Evolutionary conservation across 2,329 filamentous ascomycete genomes (phyloP), one percentile per base, ranked within the genome.

Genomic region (Celoporthe dispersa): DNA sequence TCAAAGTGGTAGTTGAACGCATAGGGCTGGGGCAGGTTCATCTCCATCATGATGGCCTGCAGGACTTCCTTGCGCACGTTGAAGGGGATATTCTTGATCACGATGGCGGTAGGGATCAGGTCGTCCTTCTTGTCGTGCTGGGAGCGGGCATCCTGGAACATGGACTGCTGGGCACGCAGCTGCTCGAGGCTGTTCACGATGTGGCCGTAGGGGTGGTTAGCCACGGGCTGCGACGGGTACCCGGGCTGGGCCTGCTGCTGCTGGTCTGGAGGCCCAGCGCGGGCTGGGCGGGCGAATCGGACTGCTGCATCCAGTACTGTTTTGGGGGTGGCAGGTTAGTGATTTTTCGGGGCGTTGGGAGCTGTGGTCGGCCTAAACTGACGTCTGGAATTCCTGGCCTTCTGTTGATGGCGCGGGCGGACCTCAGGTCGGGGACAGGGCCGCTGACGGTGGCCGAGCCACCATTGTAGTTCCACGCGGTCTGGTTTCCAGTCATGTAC

Each of bases 1-100:
- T 99, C 96, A 78, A 99, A 99, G 81, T 99, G 96, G 78, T 99
- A 98, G 85, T 99, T 99, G 86, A 99, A 99, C 16, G 96, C 96
- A 78, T 99, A 99, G 0, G 96, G 96, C 75, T 98, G 89, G 1
- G 96, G 96, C 53, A 99, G 87, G 74, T 94, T 92, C 87, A 98
- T 89, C 28, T 97, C 93, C 11, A 94, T 93, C 96, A 99, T 99
- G 75, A 98, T 87, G 73, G 91, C 90, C 44, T 97, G 93, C 53
- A 99, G 86, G 76, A 95, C 94, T 81, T 99, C 96, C 82, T 98
- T 98, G 81, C 97, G 94, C 69, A 98, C 94, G 37, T 97, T 96
- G 80, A 99, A 99, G 0, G 97, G 96, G 51, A 99, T 99, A 79
- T 99, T 99, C 84, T 99, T 99, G 82, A 99, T 98, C 70, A 99